These are phyloP conservation scores for Teratosphaeria nubilosa DNA, from an alignment of 2,329 filamentous ascomycete species.

Conservation along the genomic window DNA sequence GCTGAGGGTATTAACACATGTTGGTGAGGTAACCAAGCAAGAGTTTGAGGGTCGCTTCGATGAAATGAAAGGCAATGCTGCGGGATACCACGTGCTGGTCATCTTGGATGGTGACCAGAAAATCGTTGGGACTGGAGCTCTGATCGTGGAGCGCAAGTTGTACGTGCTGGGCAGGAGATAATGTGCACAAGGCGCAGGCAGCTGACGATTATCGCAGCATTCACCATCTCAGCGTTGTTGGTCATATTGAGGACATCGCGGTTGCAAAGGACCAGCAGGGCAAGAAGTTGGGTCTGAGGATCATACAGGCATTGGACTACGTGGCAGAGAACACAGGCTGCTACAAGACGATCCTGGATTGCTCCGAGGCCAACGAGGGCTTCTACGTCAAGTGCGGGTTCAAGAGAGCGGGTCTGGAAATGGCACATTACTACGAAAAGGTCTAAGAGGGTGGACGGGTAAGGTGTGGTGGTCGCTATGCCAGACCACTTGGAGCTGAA, in stretches of 20 bases:
- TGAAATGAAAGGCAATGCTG: slow-evolving; percentile 57
- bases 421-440: slow-evolving; percentile 76
- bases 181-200: neutral
- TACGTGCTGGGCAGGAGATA: slow-evolving; percentile 34
- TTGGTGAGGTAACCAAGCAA: slow-evolving; percentile 71
- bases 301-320: slow-evolving; percentile 88
- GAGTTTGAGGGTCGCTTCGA: slow-evolving; percentile 72
- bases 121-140: slow-evolving; percentile 81
- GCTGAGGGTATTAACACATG: slow-evolving; percentile 80
- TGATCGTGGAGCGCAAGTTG: slow-evolving; percentile 94
- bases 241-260: slow-evolving; percentile 96
- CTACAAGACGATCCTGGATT: slow-evolving; percentile 95
- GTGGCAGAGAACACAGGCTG: slow-evolving; percentile 83
- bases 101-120: slow-evolving; percentile 62
- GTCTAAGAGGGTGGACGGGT: neutral
- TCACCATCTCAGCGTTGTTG: slow-evolving; percentile 70
- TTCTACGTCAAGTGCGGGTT: slow-evolving; percentile 99
- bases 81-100: slow-evolving; percentile 77
- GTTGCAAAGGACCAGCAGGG: slow-evolving; percentile 92
- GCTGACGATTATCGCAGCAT: slow-evolving; percentile 37
- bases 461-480: neutral
- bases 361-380: slow-evolving; percentile 88
- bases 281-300: slow-evolving; percentile 84
- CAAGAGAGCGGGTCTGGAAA: slow-evolving; percentile 81
- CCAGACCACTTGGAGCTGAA: neutral